Percentiles rank a stretch among this genome's conserved stretches.
Evolutionary conservation across 2,329 filamentous ascomycete species (phyloP).

Genomic region (Botrytis hyacinthi): DNA sequence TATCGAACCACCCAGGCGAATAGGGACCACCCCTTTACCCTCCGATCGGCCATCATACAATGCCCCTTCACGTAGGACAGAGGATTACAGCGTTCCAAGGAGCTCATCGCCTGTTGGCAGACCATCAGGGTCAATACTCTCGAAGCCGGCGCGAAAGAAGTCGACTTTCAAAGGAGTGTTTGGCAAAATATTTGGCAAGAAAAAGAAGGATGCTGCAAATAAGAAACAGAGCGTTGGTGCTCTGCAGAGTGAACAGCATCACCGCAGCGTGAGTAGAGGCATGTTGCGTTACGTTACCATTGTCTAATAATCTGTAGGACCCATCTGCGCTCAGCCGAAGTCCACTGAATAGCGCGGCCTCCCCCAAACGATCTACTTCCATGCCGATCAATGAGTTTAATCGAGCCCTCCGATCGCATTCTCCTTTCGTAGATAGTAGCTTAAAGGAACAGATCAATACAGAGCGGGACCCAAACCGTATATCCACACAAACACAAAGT

Average conservation of each 20-base stretch:
- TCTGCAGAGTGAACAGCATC: slow-evolving; percentile 42
- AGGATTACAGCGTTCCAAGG: neutral
- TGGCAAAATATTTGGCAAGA: slow-evolving; percentile 57
- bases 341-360: slow-evolving; percentile 41
- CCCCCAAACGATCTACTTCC: slow-evolving; percentile 54
- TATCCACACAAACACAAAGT: slow-evolving; percentile 47
- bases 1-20: slow-evolving; percentile 13
- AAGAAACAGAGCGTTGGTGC: slow-evolving; percentile 18
- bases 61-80: slow-evolving; percentile 23
- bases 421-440: slow-evolving; percentile 55
- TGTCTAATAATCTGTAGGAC: slow-evolving; percentile 39
- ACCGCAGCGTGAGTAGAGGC: slow-evolving; percentile 47
- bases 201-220: slow-evolving; percentile 29
- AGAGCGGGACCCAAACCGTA: slow-evolving; percentile 48
- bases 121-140: slow-evolving; percentile 41
- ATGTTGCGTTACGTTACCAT: slow-evolving; percentile 16
- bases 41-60: slow-evolving; percentile 26
- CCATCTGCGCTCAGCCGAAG: slow-evolving; percentile 41
- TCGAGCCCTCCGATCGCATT: slow-evolving; percentile 60
- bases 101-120: slow-evolving; percentile 29
- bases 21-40: slow-evolving; percentile 8
- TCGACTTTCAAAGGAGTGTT: slow-evolving; percentile 56
- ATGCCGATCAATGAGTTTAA: slow-evolving; percentile 60
- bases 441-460: slow-evolving; percentile 42
- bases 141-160: slow-evolving; percentile 52